A percentile compares a stretch with the other conserved stretches of the same genome.
These are phyloP conservation scores for Suillus brevipes DNA, from an alignment of 768 basidiomycete species.

Conservation along the genomic window DNA sequence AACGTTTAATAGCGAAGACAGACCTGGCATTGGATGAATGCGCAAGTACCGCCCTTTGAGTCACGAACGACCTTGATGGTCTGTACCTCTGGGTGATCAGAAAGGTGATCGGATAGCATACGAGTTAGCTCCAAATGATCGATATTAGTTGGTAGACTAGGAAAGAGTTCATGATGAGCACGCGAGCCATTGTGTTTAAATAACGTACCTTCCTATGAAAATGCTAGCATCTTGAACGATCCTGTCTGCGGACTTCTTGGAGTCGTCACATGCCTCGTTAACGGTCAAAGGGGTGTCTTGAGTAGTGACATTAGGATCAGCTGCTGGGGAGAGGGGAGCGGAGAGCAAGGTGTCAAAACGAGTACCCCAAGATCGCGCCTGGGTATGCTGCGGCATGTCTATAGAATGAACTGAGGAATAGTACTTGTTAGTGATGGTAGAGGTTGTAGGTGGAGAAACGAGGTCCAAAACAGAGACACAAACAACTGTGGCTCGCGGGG, in stretches of 20 bases:
- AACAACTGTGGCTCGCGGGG: not conserved
- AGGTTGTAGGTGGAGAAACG: not conserved
- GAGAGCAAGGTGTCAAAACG: conserved; percentile 66
- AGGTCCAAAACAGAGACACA: not conserved
- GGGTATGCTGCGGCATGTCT: conserved; percentile 48
- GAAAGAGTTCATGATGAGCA: conserved; percentile 14
- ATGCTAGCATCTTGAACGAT: conserved; percentile 76
- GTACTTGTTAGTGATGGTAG: conserved; percentile 11
- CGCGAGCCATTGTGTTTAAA: not conserved
- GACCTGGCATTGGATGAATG: conserved; percentile 86
- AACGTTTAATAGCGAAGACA: conserved; percentile 15
- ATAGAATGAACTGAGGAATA: conserved; percentile 20
- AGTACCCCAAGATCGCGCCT: conserved; percentile 63
- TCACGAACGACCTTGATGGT: conserved; percentile 73
- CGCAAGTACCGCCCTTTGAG: conserved; percentile 75
- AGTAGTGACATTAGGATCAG: conserved; percentile 16
- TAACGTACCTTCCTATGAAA: conserved; percentile 76
- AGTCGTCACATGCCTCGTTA: conserved; percentile 19
- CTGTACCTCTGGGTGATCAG: conserved; percentile 63
- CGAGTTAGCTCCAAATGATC: conserved; percentile 62
- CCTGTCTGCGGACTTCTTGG: conserved; percentile 40
- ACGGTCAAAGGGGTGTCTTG: conserved; percentile 12
- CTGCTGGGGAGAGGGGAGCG: conserved; percentile 46
- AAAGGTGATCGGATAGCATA: conserved; percentile 65
- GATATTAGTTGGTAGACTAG: conserved; percentile 68